Conservation (phyloP, 306 rosid genomes). For the Prinsepia uniflora region DNA sequence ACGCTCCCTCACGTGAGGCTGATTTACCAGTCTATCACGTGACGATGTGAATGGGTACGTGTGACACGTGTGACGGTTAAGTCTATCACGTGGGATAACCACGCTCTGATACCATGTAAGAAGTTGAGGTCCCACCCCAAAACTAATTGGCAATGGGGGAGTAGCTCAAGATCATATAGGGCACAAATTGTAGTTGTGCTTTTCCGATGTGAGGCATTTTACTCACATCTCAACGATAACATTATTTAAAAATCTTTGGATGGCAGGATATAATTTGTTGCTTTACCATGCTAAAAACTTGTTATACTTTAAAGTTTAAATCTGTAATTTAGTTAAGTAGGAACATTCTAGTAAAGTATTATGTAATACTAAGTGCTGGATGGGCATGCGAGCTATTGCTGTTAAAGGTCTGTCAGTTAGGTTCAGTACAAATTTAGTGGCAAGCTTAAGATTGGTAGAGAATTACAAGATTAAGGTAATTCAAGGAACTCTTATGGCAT, state of each 20-base stretch:
- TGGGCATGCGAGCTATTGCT: not conserved
- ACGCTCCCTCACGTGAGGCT: no score
- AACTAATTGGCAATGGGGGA: no score
- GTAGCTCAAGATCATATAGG: no score
- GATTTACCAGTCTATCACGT: no score
- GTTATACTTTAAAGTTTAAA: not conserved
- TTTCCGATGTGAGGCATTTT: no score
- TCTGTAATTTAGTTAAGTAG: not conserved
- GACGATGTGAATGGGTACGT: no score
- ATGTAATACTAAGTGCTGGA: not conserved
- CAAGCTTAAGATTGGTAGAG: not conserved
- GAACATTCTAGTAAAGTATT: not conserved
- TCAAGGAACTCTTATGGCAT: not conserved
- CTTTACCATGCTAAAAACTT: not conserved
- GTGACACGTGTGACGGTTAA: no score
- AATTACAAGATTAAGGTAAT: not conserved
- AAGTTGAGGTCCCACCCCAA: no score
- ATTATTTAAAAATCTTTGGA: not conserved
- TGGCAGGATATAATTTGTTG: not conserved
- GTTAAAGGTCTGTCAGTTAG: not conserved
- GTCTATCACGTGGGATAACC: no score
- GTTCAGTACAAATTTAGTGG: not conserved
- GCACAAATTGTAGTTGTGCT: no score
- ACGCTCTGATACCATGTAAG: no score
- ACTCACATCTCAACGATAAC: no score